phyloP scores from a whole-genome alignment of 2,329 filamentous ascomycete species.

The Penicillium griseofulvum region DNA sequence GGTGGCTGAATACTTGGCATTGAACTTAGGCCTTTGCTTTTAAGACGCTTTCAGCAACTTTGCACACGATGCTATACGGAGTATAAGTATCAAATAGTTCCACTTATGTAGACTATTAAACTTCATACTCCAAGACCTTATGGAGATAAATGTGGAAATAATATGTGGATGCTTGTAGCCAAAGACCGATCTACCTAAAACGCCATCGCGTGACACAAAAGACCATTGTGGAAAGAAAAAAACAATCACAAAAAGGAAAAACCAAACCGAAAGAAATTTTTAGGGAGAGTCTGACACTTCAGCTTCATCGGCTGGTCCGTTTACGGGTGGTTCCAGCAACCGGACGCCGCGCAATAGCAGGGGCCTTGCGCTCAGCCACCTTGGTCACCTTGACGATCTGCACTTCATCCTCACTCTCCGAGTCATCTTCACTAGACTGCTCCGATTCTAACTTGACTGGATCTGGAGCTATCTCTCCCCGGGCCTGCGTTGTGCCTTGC shows the following conservation, averaged over 20 bases:
- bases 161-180: not conserved
- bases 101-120: not conserved
- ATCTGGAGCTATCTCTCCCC: not conserved
- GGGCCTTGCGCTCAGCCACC: conserved; percentile 28
- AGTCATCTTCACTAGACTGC: conserved; percentile 18
- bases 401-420: conserved; percentile 31
- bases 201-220: not conserved
- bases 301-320: conserved; percentile 24
- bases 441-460: conserved; percentile 16
- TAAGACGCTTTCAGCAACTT: not conserved
- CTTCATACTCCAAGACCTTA: not conserved
- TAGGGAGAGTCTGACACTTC: conserved; percentile 9
- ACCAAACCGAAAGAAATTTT: not conserved
- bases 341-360: conserved; percentile 15
- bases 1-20: conserved; percentile 7
- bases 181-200: conserved; percentile 3
- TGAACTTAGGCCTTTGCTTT: no score
- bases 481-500: conserved; percentile 12
- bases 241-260: not conserved
- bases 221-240: not conserved
- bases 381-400: conserved; percentile 26
- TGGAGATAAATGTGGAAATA: not conserved
- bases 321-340: conserved; percentile 22
- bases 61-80: not conserved
- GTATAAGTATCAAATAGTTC: not conserved